A percentile compares a stretch with the other conserved stretches of the same genome.
These are phyloP conservation scores for Termitomyces sp. DNA, from an alignment of 768 basidiomycete genomes.

Conservation along the genomic window DNA sequence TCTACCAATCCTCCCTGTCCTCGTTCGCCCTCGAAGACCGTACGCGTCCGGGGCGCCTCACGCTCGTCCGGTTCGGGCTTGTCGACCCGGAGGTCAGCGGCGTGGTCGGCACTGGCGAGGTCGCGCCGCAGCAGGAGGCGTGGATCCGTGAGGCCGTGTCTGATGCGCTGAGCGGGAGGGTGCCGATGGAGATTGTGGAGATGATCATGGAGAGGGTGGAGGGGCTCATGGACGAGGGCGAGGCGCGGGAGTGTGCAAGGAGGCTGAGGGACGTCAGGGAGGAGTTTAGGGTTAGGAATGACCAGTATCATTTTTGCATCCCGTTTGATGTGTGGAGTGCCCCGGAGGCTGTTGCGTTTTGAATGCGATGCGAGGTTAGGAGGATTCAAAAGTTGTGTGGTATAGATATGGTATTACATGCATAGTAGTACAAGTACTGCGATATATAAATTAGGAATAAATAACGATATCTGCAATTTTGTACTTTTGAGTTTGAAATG, in stretches of 20 bases:
- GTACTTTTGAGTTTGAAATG: too few species aligned
- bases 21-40: constrained; percentile 34
- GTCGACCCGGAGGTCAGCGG: constrained; percentile 39
- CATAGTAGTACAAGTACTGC: too few species aligned
- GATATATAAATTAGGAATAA: too few species aligned
- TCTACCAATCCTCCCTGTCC: constrained; percentile 43
- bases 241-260: constrained; percentile 28
- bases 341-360: constrained; percentile 1
- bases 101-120: constrained; percentile 36
- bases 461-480: too few species aligned
- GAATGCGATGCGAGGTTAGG: too few species aligned
- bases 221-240: constrained; percentile 30
- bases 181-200: constrained; percentile 41
- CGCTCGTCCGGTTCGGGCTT: constrained; percentile 40
- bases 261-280: constrained; percentile 27
- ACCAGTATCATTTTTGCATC: constrained; percentile 42
- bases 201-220: constrained; percentile 31
- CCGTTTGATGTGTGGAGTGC: constrained; percentile 44
- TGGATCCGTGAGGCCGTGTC: constrained; percentile 37
- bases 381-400: too few species aligned
- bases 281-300: constrained; percentile 32
- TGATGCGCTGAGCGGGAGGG: constrained; percentile 21
- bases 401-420: too few species aligned
- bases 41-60: constrained; percentile 34
- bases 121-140: constrained; percentile 44